Evolutionary conservation across 1,284 basidiomycete genomes (phyloP).

Genomic region (Ceratobasidium sp.): DNA sequence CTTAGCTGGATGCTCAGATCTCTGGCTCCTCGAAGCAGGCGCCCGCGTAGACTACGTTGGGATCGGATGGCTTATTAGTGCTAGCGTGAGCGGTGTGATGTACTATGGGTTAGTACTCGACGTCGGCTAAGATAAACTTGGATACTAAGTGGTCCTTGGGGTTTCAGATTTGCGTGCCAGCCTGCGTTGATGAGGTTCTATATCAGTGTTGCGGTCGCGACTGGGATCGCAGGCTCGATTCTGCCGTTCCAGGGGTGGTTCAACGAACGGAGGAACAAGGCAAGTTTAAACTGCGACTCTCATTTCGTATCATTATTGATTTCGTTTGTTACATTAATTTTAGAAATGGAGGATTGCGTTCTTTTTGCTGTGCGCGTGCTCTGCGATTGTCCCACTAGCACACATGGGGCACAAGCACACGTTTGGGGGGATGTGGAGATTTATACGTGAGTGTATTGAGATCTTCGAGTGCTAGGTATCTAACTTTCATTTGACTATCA

Average conservation of each 20-base stretch:
- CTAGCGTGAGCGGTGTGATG: background rate
- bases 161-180: conserved; percentile 44
- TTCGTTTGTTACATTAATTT: background rate
- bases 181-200: conserved; percentile 47
- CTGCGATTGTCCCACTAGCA: conserved; percentile 79
- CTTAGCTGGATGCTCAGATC: conserved; percentile 84
- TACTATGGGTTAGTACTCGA: conserved; percentile 37
- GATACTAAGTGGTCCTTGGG: background rate
- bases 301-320: background rate
- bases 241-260: conserved; percentile 93
- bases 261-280: conserved; percentile 82
- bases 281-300: conserved; percentile 56
- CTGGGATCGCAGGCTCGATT: conserved; percentile 80
- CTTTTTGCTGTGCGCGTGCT: conserved; percentile 83
- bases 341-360: conserved; percentile 83
- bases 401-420: conserved; percentile 75
- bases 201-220: conserved; percentile 72
- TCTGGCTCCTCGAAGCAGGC: conserved; percentile 77
- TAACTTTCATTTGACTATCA: conserved; percentile 7
- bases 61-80: conserved; percentile 73
- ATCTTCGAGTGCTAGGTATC: background rate
- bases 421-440: conserved; percentile 64
- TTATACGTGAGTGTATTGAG: conserved; percentile 68
- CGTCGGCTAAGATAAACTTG: background rate
- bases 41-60: conserved; percentile 86